phyloP scores from a whole-genome alignment of 495 filamentous ascomycete genomes.

The Penicillium lagena region DNA sequence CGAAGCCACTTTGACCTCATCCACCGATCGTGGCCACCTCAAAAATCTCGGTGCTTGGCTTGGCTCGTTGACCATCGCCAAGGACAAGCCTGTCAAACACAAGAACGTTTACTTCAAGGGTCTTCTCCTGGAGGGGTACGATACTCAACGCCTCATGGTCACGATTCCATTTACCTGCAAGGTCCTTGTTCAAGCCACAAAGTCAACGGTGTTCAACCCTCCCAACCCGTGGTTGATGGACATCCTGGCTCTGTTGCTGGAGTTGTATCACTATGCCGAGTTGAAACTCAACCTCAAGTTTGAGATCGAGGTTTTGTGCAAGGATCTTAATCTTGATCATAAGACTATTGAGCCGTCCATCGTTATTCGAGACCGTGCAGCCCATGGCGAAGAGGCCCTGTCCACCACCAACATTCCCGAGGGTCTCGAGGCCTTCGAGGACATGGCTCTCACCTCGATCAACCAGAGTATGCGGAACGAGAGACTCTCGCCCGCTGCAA shows the following conservation, averaged over 20 bases:
- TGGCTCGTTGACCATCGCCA: conserved; percentile 85
- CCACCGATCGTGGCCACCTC: conserved; percentile 75
- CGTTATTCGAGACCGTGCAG: conserved; percentile 66
- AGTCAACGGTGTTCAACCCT: conserved; percentile 83
- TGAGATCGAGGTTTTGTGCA: conserved; percentile 95
- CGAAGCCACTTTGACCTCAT: conserved; percentile 70
- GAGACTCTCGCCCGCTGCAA: conserved; percentile 63
- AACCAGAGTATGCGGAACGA: conserved; percentile 61
- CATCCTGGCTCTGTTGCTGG: conserved; percentile 76
- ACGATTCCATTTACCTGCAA: conserved; percentile 97
- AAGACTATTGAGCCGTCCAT: conserved; percentile 79
- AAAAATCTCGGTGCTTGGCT: conserved; percentile 93
- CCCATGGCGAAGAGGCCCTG: conserved; percentile 51
- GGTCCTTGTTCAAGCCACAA: conserved; percentile 74
- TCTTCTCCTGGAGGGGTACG: conserved; percentile 83
- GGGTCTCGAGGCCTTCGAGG: conserved; percentile 70
- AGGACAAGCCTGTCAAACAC: conserved; percentile 92
- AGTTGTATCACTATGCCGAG: conserved; percentile 88
- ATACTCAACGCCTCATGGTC: conserved; percentile 80
- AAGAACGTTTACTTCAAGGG: conserved; percentile 97
- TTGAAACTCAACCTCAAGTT: conserved; percentile 94
- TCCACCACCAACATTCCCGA: conserved; percentile 54
- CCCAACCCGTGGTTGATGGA: conserved; percentile 98
- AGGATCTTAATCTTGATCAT: conserved; percentile 80
- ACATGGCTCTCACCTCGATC: conserved; percentile 66